phyloP scores from a whole-genome alignment of 1,139 yeast species.

The Saccharomyces hybrid region DNA sequence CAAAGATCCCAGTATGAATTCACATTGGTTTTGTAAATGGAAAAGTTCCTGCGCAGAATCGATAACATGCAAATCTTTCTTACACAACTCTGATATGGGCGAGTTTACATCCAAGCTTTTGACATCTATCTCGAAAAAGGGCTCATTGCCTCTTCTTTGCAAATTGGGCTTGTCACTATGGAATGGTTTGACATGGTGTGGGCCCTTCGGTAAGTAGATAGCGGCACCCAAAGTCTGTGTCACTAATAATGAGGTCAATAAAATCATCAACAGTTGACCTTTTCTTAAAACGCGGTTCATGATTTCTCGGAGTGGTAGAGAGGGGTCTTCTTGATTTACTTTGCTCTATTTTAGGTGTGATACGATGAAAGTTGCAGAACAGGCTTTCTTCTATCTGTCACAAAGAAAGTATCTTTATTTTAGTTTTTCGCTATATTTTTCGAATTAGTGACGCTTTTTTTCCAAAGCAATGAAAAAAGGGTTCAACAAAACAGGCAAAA shows the following conservation, averaged over 20 bases:
- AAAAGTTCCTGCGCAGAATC: conserved; percentile 38
- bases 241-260: neutral
- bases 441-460: neutral
- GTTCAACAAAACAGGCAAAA: neutral
- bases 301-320: neutral
- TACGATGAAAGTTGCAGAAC: too few relatives aligned
- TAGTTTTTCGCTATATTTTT: neutral
- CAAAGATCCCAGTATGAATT: conserved; percentile 45
- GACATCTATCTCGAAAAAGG: neutral
- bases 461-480: neutral
- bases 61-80: conserved; percentile 34
- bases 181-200: neutral
- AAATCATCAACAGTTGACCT: neutral
- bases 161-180: neutral
- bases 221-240: neutral
- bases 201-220: neutral
- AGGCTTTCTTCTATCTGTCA: neutral
- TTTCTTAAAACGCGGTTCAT: neutral
- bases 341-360: neutral
- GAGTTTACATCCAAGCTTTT: neutral
- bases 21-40: conserved; percentile 37
- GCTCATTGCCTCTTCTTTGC: neutral
- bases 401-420: neutral
- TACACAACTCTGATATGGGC: conserved; percentile 20
- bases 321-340: neutral